These are phyloP conservation scores for Podospora fimiseda DNA, from an alignment of 495 filamentous ascomycete species.

Conservation along the genomic window DNA sequence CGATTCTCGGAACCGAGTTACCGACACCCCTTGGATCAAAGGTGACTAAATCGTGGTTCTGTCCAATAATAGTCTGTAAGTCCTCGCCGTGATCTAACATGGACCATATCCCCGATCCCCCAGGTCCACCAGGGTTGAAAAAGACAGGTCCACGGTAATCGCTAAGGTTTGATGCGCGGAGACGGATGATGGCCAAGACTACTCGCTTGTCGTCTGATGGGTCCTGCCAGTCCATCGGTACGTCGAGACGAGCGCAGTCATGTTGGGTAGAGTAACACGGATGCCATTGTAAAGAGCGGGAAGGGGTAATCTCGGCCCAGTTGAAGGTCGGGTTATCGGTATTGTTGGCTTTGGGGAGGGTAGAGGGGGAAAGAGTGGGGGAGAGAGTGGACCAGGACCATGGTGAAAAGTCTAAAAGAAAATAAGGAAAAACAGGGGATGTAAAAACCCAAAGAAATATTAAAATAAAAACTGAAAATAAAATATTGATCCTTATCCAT, in stretches of 20 bases:
- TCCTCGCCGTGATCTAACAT: constrained; percentile 29
- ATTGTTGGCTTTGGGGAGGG: neutral
- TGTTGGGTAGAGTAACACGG: constrained; percentile 25
- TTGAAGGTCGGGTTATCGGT: constrained; percentile 5
- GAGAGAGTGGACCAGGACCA: neutral
- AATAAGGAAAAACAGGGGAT: too few species aligned
- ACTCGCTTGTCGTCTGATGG: constrained; percentile 33
- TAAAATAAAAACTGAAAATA: too few species aligned
- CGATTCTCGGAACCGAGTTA: constrained; percentile 34
- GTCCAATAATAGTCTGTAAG: constrained; percentile 43
- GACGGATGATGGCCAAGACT: constrained; percentile 38
- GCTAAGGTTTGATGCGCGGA: constrained; percentile 34
- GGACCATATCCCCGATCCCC: constrained; percentile 41
- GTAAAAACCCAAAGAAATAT: too few species aligned
- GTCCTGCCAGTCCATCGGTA: constrained; percentile 45
- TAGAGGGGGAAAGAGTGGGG: neutral
- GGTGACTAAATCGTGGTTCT: constrained; percentile 42
- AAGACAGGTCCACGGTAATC: constrained; percentile 42
- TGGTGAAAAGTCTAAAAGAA: neutral
- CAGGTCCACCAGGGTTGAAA: constrained; percentile 50
- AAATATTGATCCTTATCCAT: too few species aligned
- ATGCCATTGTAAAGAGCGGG: constrained; percentile 28
- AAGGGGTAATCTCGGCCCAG: constrained; percentile 32
- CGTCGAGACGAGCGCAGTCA: constrained; percentile 38
- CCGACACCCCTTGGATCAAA: constrained; percentile 48